Evolutionary conservation across 768 basidiomycete species (phyloP).

Genomic region (Gymnopilus junonius): DNA sequence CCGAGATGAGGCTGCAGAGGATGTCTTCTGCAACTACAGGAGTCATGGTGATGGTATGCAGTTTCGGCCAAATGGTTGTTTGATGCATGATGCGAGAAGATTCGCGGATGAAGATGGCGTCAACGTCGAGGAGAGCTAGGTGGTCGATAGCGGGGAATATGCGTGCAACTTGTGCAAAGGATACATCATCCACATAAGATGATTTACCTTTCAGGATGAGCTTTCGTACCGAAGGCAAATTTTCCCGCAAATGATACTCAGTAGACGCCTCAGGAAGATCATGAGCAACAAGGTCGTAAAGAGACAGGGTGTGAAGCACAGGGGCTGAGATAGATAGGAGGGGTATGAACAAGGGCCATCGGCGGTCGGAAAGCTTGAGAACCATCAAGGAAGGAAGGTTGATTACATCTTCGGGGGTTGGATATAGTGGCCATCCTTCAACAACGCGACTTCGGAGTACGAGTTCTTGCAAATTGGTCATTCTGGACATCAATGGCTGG

Average conservation of each 20-base stretch:
- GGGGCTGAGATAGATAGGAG: slow-evolving; percentile 27
- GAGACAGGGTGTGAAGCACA: slow-evolving; percentile 19
- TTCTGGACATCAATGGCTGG: slow-evolving; percentile 16
- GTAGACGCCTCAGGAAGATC: slow-evolving; percentile 22
- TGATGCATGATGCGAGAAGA: slow-evolving; percentile 19
- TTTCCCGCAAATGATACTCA: slow-evolving; percentile 15
- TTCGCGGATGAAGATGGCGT: slow-evolving; percentile 17
- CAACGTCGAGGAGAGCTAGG: slow-evolving; percentile 20
- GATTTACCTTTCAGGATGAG: slow-evolving; percentile 22
- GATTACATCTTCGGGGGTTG: slow-evolving; percentile 18
- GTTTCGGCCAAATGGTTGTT: slow-evolving; percentile 21
- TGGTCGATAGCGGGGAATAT: slow-evolving; percentile 23
- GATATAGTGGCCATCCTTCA: slow-evolving; percentile 25
- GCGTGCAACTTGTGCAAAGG: slow-evolving; percentile 19
- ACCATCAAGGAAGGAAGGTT: slow-evolving; percentile 21
- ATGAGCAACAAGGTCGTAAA: slow-evolving; percentile 25
- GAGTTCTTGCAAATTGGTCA: slow-evolving; percentile 24
- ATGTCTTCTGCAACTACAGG: slow-evolving; percentile 22
- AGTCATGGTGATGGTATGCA: slow-evolving; percentile 23
- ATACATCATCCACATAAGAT: slow-evolving; percentile 18
- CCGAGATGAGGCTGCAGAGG: slow-evolving; percentile 22
- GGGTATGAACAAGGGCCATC: slow-evolving; percentile 25
- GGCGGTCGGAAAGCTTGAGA: slow-evolving; percentile 26
- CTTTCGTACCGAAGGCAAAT: slow-evolving; percentile 23
- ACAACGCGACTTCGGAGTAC: slow-evolving; percentile 23